Base-by-base conservation (phyloP, 164 flowering plant species). In the Sedum album region DNA sequence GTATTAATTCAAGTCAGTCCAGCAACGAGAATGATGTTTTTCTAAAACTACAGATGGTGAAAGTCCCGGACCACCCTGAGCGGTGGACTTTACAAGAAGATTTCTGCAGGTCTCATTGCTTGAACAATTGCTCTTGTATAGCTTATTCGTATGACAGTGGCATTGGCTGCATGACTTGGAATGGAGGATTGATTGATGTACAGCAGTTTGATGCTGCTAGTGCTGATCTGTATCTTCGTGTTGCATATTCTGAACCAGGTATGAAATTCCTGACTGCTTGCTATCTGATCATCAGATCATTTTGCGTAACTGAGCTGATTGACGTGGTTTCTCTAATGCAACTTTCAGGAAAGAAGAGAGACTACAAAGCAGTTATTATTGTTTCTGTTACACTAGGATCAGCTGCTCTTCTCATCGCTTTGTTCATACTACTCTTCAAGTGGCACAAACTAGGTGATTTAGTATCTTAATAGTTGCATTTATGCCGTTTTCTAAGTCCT, bases 101-200 rank as follows among this genome's bases (percentile, higher is more conserved):
- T 2, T 66, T 74, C 0, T 87, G 95, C 39, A 48, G 28, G 39
- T 64, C 38, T 1, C 57, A 33, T 38, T 89, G 96, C 72, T 69
- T 75, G 70, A 66, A 48, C 38, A 3, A 35, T 3, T 86, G 89
- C 67, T 83, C 92, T 0, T 87, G 89, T 35, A 53, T 36, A n/a
- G 92, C 88, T 7, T 89, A 80, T 71, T 74, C 88, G 0, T 69
- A 57, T 63, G 39, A 31, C 15, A 25, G 17, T 14, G 84, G 84
- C 46, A 74, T 85, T 26, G 86, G 85, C 10, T 85, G 89, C 71
- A 68, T 82, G 81, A 21, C 70, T 4, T 83, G 87, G 89, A 66
- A 26, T 7, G 74, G 53, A 20, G 44, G 46, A 42, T 70, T 83
- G 31, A 70, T 73, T 30, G 86, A 83, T 48, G 64, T 73, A 31